phyloP scores from a whole-genome alignment of 2,329 filamentous ascomycete species.

The Neofusicoccum kwambonambiense region DNA sequence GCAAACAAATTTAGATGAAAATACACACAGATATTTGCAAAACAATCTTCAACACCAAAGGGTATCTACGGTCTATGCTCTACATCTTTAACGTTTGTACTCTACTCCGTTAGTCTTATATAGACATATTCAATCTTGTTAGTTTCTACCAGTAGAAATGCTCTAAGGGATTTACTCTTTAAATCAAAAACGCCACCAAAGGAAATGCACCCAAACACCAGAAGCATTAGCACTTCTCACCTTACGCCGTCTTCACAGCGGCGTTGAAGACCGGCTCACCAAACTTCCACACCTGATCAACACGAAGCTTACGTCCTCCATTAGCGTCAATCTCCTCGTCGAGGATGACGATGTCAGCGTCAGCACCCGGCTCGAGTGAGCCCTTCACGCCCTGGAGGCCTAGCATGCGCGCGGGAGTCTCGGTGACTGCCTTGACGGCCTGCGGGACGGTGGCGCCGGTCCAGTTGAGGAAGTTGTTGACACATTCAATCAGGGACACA shows the following conservation, averaged over 20 bases:
- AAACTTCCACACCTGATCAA: constrained; percentile 83
- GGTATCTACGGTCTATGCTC: background rate
- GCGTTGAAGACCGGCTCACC: constrained; percentile 39
- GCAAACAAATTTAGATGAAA: too few relatives aligned
- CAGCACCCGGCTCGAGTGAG: constrained; percentile 43
- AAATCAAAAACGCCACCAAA: background rate
- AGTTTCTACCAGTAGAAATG: too few relatives aligned
- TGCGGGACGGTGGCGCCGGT: constrained; percentile 66
- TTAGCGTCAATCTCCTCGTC: constrained; percentile 51
- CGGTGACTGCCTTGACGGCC: constrained; percentile 70
- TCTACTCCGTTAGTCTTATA: background rate
- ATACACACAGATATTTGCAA: too few relatives aligned
- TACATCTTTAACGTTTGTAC: background rate
- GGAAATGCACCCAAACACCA: too few relatives aligned
- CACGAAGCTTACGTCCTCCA: constrained; percentile 53
- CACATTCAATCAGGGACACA: constrained; percentile 74
- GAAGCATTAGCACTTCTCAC: background rate
- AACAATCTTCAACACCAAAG: too few relatives aligned
- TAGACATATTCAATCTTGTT: background rate
- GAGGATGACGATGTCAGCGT: constrained; percentile 63
- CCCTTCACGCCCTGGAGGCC: constrained; percentile 68
- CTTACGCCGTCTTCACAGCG: background rate
- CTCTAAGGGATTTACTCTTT: too few relatives aligned
- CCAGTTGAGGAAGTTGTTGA: constrained; percentile 78
- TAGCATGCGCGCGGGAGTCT: constrained; percentile 75